Evolutionary conservation across 345 rosid species (phyloP), one percentile per base, ranked within the genome.

Genomic region (Moricandia moricandioides): DNA sequence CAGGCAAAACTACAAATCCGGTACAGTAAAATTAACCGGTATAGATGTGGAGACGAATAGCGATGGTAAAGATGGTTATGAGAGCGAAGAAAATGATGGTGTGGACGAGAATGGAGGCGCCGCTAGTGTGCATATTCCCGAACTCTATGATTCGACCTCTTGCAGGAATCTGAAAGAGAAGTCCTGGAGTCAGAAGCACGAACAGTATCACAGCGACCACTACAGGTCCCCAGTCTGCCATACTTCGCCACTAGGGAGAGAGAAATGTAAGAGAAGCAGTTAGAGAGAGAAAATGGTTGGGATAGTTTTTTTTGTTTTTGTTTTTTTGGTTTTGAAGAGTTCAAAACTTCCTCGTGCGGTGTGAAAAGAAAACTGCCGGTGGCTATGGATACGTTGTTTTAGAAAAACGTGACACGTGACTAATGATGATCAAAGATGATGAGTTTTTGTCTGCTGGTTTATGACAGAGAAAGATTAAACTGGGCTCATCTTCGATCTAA

Each of bases 201-300:
- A 95, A 95, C 69, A 95, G 79, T 67, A 92, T 91, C 84, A 88
- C 88, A 1, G 93, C 93, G 21, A 92, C 80, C 74, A 92, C 74
- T 16, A 95, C 96, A 6, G 99, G 99, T 0, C 96, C 98, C 97
- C 97, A 92, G 26, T 95, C 99, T 33, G 97, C 93, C 97, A 92
- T 21, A n/a, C 26, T 30, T 68, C 62, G 4, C 60, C 30, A 26
- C 66, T 26, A 64, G 31, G 51, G 58, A 51, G 56, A 66, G 0
- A 40, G 17, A 45, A 45, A 56, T n/a, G 16, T 12, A 16, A 51
- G 69, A 62, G 49, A 64, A 39, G 21, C 39, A 43, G 26, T 12
- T 30, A 51, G 67, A 56, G 71, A 55, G 49, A 33, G 47, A 12
- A 56, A 52, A 47, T 30, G 49, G 35, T 66, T 63, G 40, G 67